Evolutionary conservation across 139 green algal species (phyloP), one percentile per base, ranked within the genome.

Genomic region (Micractinium conductrix): DNA sequence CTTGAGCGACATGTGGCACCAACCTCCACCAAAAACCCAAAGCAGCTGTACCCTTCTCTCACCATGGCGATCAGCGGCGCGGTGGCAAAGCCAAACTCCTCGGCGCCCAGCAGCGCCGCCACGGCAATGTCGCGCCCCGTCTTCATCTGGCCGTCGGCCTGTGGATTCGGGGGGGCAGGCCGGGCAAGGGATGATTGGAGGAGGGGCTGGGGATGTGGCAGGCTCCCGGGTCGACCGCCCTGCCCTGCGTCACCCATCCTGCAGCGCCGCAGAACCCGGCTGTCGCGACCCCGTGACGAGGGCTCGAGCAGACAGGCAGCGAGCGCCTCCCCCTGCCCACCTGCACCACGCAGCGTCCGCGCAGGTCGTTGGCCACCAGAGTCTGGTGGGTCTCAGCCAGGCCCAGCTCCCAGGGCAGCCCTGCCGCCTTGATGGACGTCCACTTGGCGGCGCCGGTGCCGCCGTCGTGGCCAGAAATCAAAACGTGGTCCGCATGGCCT

Each of bases 31-130:
- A n/a, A n/a, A n/a, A n/a, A n/a, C n/a, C n/a, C n/a, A n/a, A n/a
- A n/a, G n/a, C n/a, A n/a, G n/a, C n/a, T n/a, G n/a, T n/a, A n/a
- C n/a, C n/a, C n/a, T n/a, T n/a, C n/a, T n/a, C 65, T 44, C 65
- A 72, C 96, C 84, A 99, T 88, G 8, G 95, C 94, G 88, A 99
- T 99, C n/a, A 99, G 93, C 38, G 96, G 96, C 10, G 95, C 96
- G 35, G 96, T 99, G 81, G 94, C 91, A 89, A 99, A 99, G 37
- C 96, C 96, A 93, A 95, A 99, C 93, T 99, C 96, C 91, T 99
- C 96, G 0, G 96, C 96, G 30, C 96, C 96, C 40, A 99, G 91
- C 80, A 98, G 89, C 33, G 92, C 90, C 8, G 93, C 96, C 30
- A 99, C 91, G 9, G 90, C 91, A 63, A 98, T 92, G 89, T 99